Base-by-base conservation (phyloP, 2,329 filamentous ascomycete genomes). In the Penicillium palitans region DNA sequence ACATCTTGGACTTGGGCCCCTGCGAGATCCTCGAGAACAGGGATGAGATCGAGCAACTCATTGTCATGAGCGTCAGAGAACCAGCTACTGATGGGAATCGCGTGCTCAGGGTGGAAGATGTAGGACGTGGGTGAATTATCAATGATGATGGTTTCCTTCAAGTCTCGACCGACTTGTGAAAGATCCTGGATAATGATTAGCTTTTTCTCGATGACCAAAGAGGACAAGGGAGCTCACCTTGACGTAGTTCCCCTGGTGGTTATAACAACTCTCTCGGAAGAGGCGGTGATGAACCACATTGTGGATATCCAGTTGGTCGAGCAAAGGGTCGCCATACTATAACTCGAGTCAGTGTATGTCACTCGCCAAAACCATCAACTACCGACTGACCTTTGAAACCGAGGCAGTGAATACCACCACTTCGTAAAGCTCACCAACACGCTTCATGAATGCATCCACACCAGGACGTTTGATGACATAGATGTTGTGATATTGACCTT, bases 1-100 rank as follows among this genome's bases (percentile, higher is more conserved):
- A 99, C 95, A 78, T 99, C 95, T 78, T 89, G 86, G 61, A 99
- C 95, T 74, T 93, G 90, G 60, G 87, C 78, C 66, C 90, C 89
- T 62, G 95, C 93, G 72, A 99, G 83, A 78, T 99, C 95, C 83
- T 99, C 95, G 66, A 99, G 91, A 69, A 99, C 95, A 53, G 95
- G 95, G 75, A 99, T 98, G 69, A 99, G 82, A 75, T 99, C 95
- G 71, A 99, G 83, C 62, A 99, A 84, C 83, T 99, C 95, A 78
- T 99, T 99, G 80, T 99, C 95, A 78, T 99, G 95, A 61, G 95
- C 95, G 79, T 99, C 95, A 66, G 93, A 97, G 80, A 99, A 99
- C 95, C 95, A 99, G 83, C 93, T 98, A 84, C 93, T 97, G 80
- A 99, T 99, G 27, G 95, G 95, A 50, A 99, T 93, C 61, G 95